These are phyloP conservation scores for Sclerotinia glacialis DNA, from an alignment of 2,329 filamentous ascomycete species.

Conservation along the genomic window DNA sequence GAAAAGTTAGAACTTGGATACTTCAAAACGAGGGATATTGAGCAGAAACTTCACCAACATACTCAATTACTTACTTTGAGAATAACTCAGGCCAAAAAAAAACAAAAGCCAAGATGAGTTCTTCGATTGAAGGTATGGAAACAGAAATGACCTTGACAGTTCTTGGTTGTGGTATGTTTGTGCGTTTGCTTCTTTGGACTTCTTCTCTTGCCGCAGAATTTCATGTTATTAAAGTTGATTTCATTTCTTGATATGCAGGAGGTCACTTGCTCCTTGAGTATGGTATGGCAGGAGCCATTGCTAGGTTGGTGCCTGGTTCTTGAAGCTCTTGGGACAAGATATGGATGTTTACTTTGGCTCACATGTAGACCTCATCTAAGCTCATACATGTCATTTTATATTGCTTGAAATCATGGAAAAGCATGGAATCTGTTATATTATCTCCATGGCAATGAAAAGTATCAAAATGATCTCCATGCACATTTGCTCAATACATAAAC, in stretches of 20 bases:
- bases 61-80: neutral
- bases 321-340: neutral
- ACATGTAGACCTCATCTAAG: no score
- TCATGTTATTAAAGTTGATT: neutral
- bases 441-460: no score
- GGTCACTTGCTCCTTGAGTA: neutral
- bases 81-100: neutral
- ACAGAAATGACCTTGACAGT: conserved; percentile 69
- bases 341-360: neutral
- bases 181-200: neutral
- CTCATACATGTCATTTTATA: neutral
- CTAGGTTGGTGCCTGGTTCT: neutral
- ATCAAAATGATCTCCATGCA: neutral
- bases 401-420: neutral
- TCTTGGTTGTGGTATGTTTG: conserved; percentile 71
- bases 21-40: neutral
- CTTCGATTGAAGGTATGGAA: neutral
- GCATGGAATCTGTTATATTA: neutral
- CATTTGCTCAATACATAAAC: neutral
- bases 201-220: neutral
- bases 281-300: neutral
- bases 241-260: neutral
- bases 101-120: neutral
- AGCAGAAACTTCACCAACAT: neutral
- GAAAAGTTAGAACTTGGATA: neutral